Base-by-base conservation (phyloP, 176 grass and related monocot genomes). In the Aegilops bicornis region DNA sequence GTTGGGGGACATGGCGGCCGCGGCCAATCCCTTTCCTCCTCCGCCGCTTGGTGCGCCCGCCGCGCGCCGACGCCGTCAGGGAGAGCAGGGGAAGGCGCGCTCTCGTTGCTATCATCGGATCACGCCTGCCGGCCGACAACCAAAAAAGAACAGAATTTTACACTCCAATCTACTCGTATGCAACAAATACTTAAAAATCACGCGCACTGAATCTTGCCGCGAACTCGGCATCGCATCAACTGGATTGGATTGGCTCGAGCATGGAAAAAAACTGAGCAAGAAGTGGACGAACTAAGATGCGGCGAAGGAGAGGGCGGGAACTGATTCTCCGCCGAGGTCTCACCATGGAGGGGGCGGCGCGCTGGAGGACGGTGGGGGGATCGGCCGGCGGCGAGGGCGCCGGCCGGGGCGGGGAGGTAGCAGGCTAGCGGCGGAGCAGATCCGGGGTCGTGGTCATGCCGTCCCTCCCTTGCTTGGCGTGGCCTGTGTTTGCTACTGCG, bases 1-100 rank as follows among this genome's bases (percentile, higher is more conserved):
- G 61, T 97, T 92, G 72, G 86, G 87, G 62, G 94, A 88, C 91
- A 97, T 97, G 85, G 58, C 32, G 32, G 78, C 63, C 43, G 58
- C 32, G 32, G 78, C 63, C 43, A 27, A 54, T 9, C 14, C 42
- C 43, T 77, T 92, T 92, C 90, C 52, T 92, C 90, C 61, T 92
- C 88, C 90, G 90, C 90, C 90, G 90, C 93, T 90, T 92, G 56
- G 82, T 84, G 88, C 90, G 90, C 83, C 59, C 88, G 79, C 88
- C 88, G 89, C 86, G 82, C 47, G 74, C 45, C 47, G 74, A 87
- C 93, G 90, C 86, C 50, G 86, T 95, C 87, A 92, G 63, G 68
- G 85, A 84, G 93, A 90, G 86, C 79, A 90, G 86, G 82, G 89
- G 89, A 92, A 87, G 73, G 1, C 40, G 59, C 65, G 64, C 65